phyloP scores from a whole-genome alignment of 306 rosid genomes.

The Lathyrus sativus region DNA sequence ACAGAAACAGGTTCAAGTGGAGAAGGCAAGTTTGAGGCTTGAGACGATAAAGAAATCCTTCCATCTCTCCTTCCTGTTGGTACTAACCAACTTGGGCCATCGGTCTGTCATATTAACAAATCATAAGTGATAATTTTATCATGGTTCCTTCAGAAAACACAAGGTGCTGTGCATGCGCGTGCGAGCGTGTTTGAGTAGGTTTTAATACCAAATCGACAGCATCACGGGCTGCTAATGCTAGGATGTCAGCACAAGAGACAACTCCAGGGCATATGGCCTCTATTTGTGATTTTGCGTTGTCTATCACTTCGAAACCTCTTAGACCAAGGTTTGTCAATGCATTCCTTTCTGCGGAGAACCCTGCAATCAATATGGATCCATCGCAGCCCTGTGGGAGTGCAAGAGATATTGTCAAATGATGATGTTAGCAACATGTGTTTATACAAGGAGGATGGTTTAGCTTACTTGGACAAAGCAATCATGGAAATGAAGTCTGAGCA shows the following conservation, averaged over 20 bases:
- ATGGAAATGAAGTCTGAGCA: conserved; percentile 77
- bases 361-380: conserved; percentile 57
- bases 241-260: conserved; percentile 71
- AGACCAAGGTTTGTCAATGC: conserved; percentile 59
- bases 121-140: conserved; percentile 7
- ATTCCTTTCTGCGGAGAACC: conserved; percentile 52
- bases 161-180: background rate
- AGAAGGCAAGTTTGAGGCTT: conserved; percentile 70
- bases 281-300: conserved; percentile 68
- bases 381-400: conserved; percentile 58
- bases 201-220: conserved; percentile 60
- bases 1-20: conserved; percentile 67
- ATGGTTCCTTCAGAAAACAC: conserved; percentile 6
- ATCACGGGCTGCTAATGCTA: conserved; percentile 77
- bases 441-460: background rate
- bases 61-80: conserved; percentile 80
- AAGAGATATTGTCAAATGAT: background rate
- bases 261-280: conserved; percentile 67
- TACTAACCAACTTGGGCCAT: conserved; percentile 75
- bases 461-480: conserved; percentile 56
- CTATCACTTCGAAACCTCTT: conserved; percentile 75
- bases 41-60: conserved; percentile 47
- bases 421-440: background rate
- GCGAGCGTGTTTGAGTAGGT: background rate
- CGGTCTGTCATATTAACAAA: conserved; percentile 37